Conservation (phyloP, 2,329 filamentous ascomycete species). For the Nakataea oryzae region DNA sequence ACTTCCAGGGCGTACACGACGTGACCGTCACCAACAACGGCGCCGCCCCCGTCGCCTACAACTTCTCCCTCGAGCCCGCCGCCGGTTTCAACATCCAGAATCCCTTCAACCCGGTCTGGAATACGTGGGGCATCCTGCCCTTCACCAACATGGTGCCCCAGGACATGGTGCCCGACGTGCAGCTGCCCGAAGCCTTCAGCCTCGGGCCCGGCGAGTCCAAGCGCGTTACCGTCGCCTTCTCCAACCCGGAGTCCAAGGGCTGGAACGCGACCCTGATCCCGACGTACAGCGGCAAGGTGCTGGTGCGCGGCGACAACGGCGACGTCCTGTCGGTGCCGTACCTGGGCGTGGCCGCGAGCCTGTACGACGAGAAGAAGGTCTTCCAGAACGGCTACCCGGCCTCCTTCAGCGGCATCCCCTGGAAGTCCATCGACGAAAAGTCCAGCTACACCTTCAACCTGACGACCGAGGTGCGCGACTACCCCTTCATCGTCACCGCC, state of each 20-base stretch:
- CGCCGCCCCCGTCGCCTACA: constrained; percentile 21
- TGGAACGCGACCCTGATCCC: constrained; percentile 16
- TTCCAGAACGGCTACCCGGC: constrained; percentile 2
- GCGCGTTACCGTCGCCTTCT: constrained; percentile 14
- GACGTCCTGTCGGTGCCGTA: constrained; percentile 22
- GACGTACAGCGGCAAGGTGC: constrained; percentile 22
- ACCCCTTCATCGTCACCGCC: constrained; percentile 15
- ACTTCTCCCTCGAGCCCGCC: constrained; percentile 16
- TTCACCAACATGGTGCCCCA: constrained; percentile 6
- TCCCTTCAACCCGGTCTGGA: constrained; percentile 2
- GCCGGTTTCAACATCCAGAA: constrained; percentile 23
- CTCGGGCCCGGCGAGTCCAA: constrained; percentile 16
- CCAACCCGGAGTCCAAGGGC: constrained; percentile 9
- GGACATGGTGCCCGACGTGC: constrained; percentile 1
- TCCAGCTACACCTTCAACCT: constrained; percentile 14
- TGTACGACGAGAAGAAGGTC: constrained; percentile 6
- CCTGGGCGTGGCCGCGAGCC: constrained; percentile 9
- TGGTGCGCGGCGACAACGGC: constrained; percentile 18
- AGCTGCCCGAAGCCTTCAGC: constrained; percentile 10
- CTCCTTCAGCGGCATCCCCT: not conserved
- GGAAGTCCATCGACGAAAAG: not conserved
- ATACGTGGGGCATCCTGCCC: constrained; percentile 3
- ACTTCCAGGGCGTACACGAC: constrained; percentile 20
- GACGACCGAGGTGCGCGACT: constrained; percentile 13
- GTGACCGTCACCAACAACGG: constrained; percentile 26